Evolutionary conservation across 768 basidiomycete species (phyloP).

Genomic region (Lanmaoa pseudosensibilis): DNA sequence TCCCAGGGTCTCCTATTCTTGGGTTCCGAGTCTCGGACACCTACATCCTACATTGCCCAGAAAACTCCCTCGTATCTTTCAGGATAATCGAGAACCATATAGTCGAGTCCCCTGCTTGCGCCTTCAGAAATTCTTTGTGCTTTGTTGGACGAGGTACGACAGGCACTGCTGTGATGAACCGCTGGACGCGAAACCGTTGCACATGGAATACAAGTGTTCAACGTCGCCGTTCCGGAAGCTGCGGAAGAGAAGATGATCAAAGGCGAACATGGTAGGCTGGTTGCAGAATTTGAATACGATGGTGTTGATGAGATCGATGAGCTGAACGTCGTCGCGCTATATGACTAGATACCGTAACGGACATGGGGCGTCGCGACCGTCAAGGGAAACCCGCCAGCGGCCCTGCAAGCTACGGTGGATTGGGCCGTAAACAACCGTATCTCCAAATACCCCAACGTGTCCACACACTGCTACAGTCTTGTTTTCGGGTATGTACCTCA

Average conservation of each 20-base stretch:
- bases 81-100: constrained; percentile 12
- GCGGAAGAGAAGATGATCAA: constrained; percentile 11
- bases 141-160: constrained; percentile 4
- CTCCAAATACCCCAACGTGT: too few relatives aligned
- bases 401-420: too few relatives aligned
- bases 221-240: constrained; percentile 8
- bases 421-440: too few relatives aligned
- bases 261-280: constrained; percentile 4
- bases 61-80: constrained; percentile 3
- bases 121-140: constrained; percentile 5
- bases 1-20: constrained; percentile 30
- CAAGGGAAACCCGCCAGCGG: background rate
- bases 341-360: background rate
- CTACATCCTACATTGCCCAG: constrained; percentile 16
- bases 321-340: background rate
- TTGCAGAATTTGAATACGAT: background rate
- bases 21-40: constrained; percentile 12
- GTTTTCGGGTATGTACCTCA: background rate
- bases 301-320: background rate
- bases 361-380: background rate
- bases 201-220: constrained; percentile 3
- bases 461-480: too few relatives aligned
- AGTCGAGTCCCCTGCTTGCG: constrained; percentile 5
- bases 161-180: constrained; percentile 6
- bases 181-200: constrained; percentile 6